Evolutionary conservation across 805 yeast species (phyloP).

Genomic region (Saturnispora serradocipensis): DNA sequence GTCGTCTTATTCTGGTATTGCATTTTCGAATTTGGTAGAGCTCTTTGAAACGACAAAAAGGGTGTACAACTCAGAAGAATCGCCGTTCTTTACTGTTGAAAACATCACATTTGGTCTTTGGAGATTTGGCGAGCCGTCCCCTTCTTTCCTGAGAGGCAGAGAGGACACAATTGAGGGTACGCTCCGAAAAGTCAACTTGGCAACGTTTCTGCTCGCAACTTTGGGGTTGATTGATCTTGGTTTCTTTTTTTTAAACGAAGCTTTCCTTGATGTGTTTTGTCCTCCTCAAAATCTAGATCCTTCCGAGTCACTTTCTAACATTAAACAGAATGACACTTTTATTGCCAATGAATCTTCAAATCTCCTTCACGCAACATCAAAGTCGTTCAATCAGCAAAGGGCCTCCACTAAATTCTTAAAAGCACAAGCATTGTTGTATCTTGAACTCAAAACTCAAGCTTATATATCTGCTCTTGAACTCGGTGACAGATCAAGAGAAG

Average conservation of each 20-base stretch:
- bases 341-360: constrained; percentile 11
- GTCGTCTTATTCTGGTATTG: constrained; percentile 50
- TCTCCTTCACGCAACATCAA: constrained; percentile 5
- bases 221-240: constrained; percentile 82
- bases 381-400: constrained; percentile 11
- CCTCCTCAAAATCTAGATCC: constrained; percentile 56
- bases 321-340: constrained; percentile 16
- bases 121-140: constrained; percentile 54
- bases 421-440: constrained; percentile 66
- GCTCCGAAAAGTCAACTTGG: constrained; percentile 74
- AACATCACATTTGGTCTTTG: constrained; percentile 66
- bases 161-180: constrained; percentile 57
- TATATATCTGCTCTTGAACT: constrained; percentile 79
- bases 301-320: constrained; percentile 25
- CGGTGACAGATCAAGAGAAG: constrained; percentile 49
- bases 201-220: constrained; percentile 82
- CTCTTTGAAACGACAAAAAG: constrained; percentile 70
- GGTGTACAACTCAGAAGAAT: constrained; percentile 55
- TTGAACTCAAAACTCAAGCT: constrained; percentile 93
- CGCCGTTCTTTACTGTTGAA: constrained; percentile 62
- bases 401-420: constrained; percentile 45
- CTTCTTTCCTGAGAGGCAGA: constrained; percentile 46
- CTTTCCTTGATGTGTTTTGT: constrained; percentile 80
- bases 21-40: constrained; percentile 58
- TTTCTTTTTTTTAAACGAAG: constrained; percentile 74